phyloP scores from a whole-genome alignment of 148 eudicot species.

The Linanthus parryae region DNA sequence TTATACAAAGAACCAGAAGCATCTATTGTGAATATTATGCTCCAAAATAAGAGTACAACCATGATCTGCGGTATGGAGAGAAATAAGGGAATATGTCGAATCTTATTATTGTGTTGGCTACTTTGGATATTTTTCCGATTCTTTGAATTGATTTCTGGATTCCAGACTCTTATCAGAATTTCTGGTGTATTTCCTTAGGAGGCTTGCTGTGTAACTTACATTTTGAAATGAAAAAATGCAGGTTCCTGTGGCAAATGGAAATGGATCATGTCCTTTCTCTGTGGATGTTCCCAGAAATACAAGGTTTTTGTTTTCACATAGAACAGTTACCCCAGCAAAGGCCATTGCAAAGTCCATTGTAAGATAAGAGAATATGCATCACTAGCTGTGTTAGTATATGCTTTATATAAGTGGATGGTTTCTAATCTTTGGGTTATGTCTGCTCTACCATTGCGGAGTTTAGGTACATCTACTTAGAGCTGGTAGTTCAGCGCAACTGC shows the following conservation, averaged over 20 bases:
- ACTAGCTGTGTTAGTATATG: neutral
- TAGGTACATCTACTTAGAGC: constrained; percentile 87
- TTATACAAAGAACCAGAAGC: too few relatives aligned
- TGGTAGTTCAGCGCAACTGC: constrained; percentile 65
- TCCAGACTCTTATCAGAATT: too few relatives aligned
- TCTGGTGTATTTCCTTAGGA: neutral
- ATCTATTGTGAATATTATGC: too few relatives aligned
- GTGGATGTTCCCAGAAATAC: constrained; percentile 89
- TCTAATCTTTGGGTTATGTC: neutral
- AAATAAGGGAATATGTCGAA: too few relatives aligned
- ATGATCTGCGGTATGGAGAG: too few relatives aligned
- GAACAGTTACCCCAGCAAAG: constrained; percentile 69
- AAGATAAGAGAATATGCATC: constrained; percentile 24
- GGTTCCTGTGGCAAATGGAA: constrained; percentile 98
- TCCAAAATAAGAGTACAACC: too few relatives aligned
- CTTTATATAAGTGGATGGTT: neutral
- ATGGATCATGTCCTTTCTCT: constrained; percentile 83
- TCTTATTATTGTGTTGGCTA: too few relatives aligned
- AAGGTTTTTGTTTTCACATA: constrained; percentile 85
- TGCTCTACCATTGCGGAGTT: constrained; percentile 17
- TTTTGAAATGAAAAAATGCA: constrained; percentile 15
- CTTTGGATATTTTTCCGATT: too few relatives aligned
- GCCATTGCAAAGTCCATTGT: constrained; percentile 96
- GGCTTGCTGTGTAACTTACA: neutral
- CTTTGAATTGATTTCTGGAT: too few relatives aligned